phyloP scores from a whole-genome alignment of 2,329 filamentous ascomycete genomes.

The Cladophialophora psammophila region DNA sequence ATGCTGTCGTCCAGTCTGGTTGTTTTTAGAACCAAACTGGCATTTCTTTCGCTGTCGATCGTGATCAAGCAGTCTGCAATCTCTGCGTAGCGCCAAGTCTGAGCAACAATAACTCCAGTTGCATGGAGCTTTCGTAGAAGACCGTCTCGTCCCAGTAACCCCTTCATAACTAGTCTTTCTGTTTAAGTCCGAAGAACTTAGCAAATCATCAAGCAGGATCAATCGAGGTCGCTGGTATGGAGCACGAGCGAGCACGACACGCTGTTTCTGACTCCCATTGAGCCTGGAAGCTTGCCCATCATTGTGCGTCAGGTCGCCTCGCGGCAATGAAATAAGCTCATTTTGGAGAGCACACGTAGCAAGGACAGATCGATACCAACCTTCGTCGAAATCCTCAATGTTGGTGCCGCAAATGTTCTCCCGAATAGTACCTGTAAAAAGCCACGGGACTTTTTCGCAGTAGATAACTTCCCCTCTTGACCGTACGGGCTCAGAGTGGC shows the following conservation, averaged over 20 bases:
- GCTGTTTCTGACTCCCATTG: slow-evolving; percentile 41
- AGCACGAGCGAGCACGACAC: slow-evolving; percentile 53
- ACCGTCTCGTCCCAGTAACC: slow-evolving; percentile 54
- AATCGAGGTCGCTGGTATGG: slow-evolving; percentile 58
- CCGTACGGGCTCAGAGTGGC: slow-evolving; percentile 2
- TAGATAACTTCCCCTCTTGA: slow-evolving; percentile 14
- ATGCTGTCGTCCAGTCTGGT: not conserved
- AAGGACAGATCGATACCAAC: slow-evolving; percentile 41
- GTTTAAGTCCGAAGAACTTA: slow-evolving; percentile 60
- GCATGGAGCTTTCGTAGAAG: slow-evolving; percentile 51
- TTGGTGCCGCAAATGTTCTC: slow-evolving; percentile 38
- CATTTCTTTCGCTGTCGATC: slow-evolving; percentile 39
- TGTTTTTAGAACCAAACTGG: not conserved
- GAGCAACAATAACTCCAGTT: slow-evolving; percentile 47
- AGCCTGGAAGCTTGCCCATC: slow-evolving; percentile 36
- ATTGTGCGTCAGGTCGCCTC: slow-evolving; percentile 36
- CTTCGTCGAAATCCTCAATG: slow-evolving; percentile 4
- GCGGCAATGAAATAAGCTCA: slow-evolving; percentile 37
- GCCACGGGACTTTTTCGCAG: slow-evolving; percentile 30
- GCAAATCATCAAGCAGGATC: slow-evolving; percentile 59
- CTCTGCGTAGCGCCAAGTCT: slow-evolving; percentile 48
- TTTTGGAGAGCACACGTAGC: slow-evolving; percentile 35
- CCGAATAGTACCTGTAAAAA: slow-evolving; percentile 28
- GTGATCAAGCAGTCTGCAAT: slow-evolving; percentile 53
- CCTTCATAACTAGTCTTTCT: slow-evolving; percentile 57